Evolutionary conservation across 176 grass and related monocot species (phyloP).

Genomic region (Ensete glaucum): DNA sequence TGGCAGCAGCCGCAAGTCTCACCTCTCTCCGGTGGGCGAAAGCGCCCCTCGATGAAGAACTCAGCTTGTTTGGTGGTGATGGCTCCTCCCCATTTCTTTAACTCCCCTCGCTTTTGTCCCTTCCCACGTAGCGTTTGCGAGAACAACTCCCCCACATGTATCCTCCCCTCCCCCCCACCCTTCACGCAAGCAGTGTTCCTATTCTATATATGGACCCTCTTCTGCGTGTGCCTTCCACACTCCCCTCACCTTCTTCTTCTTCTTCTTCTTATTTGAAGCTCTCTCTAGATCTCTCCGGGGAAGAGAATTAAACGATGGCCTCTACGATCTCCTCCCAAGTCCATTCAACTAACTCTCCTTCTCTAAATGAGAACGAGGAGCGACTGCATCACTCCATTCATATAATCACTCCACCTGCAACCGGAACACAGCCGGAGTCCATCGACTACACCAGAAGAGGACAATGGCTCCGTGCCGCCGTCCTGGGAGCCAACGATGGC

Average conservation of each 20-base stretch:
- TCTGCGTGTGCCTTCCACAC: conserved; percentile 1
- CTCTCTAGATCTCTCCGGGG: no score
- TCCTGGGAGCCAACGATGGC: conserved; percentile 14
- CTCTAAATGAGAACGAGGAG: not conserved
- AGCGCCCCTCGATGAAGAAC: no score
- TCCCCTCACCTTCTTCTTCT: not conserved
- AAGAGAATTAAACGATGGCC: not conserved
- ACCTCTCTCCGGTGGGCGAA: no score
- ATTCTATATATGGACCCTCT: not conserved
- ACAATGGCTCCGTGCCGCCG: conserved; percentile 15
- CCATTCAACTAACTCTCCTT: not conserved
- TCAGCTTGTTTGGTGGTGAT: no score
- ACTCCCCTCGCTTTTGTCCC: no score
- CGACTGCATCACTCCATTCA: not conserved
- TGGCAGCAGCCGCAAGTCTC: no score
- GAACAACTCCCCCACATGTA: no score
- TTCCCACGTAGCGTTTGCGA: no score
- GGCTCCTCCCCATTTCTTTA: no score
- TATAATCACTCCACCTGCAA: not conserved
- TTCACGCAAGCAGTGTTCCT: not conserved
- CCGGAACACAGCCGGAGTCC: not conserved
- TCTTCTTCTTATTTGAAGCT: not conserved
- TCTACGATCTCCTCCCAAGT: not conserved
- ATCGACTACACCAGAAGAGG: conserved; percentile 1
- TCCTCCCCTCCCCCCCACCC: not conserved